These are phyloP conservation scores for Dothideomycetidae sp. DNA, from an alignment of 2,329 filamentous ascomycete genomes.

Conservation along the genomic window DNA sequence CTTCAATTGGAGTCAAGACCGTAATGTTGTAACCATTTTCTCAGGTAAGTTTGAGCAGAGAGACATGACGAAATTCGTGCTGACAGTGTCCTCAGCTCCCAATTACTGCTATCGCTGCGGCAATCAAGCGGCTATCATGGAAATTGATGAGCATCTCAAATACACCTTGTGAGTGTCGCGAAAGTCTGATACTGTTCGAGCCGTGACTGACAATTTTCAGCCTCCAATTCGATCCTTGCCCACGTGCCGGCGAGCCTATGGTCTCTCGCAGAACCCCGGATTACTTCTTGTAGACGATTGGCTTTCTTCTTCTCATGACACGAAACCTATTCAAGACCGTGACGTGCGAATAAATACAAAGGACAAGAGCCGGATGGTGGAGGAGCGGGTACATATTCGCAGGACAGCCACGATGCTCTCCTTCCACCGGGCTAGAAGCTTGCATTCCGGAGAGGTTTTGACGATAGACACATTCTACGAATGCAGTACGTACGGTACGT, in stretches of 20 bases:
- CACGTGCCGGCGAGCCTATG: constrained; percentile 94
- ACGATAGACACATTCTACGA: no score
- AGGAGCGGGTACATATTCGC: no score
- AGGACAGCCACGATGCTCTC: no score
- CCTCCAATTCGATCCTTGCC: constrained; percentile 98
- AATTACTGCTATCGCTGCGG: constrained; percentile 96
- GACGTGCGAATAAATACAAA: no score
- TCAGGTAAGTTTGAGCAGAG: constrained; percentile 48
- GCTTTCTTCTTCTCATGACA: constrained; percentile 3
- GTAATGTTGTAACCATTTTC: constrained; percentile 98
- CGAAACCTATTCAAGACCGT: neutral
- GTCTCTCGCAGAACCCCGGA: constrained; percentile 89
- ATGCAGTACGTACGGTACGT: no score
- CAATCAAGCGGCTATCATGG: constrained; percentile 99
- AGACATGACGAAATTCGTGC: constrained; percentile 10
- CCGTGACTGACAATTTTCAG: constrained; percentile 34
- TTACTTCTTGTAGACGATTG: constrained; percentile 76
- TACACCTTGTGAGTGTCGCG: constrained; percentile 82
- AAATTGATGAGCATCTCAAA: constrained; percentile 98
- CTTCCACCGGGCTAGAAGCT: no score
- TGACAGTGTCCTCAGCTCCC: constrained; percentile 29
- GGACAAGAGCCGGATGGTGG: no score
- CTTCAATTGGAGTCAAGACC: constrained; percentile 98
- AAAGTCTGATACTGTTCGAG: neutral
- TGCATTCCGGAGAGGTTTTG: no score